Percentiles rank a stretch among this genome's conserved stretches.
These are phyloP conservation scores for Zymoseptoria pseudotritici DNA, from an alignment of 2,329 filamentous ascomycete species.

Conservation along the genomic window DNA sequence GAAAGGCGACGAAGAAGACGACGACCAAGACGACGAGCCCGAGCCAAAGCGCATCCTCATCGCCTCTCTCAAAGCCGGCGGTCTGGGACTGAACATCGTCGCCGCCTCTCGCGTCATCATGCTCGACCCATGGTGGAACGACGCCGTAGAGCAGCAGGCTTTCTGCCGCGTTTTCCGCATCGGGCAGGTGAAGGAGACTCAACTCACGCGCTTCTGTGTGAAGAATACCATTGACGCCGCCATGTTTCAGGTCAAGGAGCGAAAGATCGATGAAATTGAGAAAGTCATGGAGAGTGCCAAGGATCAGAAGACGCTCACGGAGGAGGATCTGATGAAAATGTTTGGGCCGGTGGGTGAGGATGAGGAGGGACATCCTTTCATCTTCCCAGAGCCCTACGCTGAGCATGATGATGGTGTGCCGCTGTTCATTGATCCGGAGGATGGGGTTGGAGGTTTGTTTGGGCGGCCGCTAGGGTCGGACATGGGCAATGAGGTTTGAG, in stretches of 20 bases:
- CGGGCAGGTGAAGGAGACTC: slow-evolving; percentile 54
- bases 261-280: slow-evolving; percentile 38
- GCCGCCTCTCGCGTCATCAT: slow-evolving; percentile 45
- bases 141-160: slow-evolving; percentile 30
- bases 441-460: neutral
- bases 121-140: slow-evolving; percentile 54
- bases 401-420: slow-evolving; percentile 5
- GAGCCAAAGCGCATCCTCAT: slow-evolving; percentile 41
- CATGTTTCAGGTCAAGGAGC: slow-evolving; percentile 48
- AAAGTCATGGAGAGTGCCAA: slow-evolving; percentile 36
- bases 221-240: slow-evolving; percentile 51
- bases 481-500: neutral
- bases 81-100: slow-evolving; percentile 52
- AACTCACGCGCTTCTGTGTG: slow-evolving; percentile 52
- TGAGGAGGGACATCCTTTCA: slow-evolving; percentile 34
- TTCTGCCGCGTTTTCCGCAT: slow-evolving; percentile 57
- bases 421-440: neutral
- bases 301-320: slow-evolving; percentile 26
- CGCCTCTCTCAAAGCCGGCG: slow-evolving; percentile 50
- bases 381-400: slow-evolving; percentile 32
- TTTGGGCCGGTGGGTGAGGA: slow-evolving; percentile 39
- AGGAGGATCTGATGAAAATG: slow-evolving; percentile 38
- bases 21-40: neutral
- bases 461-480: neutral
- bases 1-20: neutral